Conservation (phyloP, 1,284 basidiomycete genomes). For the Ceraceosorus bombacis region DNA sequence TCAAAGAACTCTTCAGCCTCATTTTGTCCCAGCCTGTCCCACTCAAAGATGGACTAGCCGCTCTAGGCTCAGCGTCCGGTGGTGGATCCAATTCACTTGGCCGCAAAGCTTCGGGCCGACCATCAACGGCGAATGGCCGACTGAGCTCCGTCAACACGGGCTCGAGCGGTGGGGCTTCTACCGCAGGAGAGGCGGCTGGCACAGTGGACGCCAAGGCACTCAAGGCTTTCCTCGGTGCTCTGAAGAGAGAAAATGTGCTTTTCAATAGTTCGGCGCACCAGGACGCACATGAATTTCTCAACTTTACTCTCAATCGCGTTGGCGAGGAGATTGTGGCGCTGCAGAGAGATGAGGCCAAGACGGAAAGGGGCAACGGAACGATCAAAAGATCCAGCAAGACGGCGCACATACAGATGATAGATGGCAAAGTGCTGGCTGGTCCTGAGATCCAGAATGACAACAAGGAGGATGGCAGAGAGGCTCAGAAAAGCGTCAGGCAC, state of each 20-base stretch:
- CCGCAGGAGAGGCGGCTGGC: slow-evolving; percentile 5
- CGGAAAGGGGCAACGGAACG: slow-evolving; percentile 4
- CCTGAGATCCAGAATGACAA: slow-evolving; percentile 7
- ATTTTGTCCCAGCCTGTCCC: slow-evolving; percentile 4
- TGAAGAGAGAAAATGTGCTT: slow-evolving; percentile 27
- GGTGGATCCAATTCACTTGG: neutral
- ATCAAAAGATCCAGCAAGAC: neutral
- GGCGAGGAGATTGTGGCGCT: slow-evolving; percentile 78
- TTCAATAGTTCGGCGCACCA: neutral
- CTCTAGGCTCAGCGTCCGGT: neutral
- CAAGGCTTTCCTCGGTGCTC: slow-evolving; percentile 30
- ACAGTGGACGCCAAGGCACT: slow-evolving; percentile 25
- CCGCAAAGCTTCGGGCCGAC: neutral
- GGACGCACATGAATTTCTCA: neutral
- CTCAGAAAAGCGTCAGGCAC: slow-evolving; percentile 30
- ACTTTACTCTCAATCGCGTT: slow-evolving; percentile 60
- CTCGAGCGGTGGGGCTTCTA: neutral
- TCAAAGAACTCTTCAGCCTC: slow-evolving; percentile 27
- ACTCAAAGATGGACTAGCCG: too few relatives aligned
- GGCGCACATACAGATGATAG: slow-evolving; percentile 14
- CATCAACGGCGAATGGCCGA: neutral
- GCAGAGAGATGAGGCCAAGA: slow-evolving; percentile 2
- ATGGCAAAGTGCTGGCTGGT: slow-evolving; percentile 15
- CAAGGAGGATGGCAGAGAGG: slow-evolving; percentile 2
- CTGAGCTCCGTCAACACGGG: too few relatives aligned